Conservation (phyloP, 768 basidiomycete genomes). For the Tricholoma bakamatsutake region DNA sequence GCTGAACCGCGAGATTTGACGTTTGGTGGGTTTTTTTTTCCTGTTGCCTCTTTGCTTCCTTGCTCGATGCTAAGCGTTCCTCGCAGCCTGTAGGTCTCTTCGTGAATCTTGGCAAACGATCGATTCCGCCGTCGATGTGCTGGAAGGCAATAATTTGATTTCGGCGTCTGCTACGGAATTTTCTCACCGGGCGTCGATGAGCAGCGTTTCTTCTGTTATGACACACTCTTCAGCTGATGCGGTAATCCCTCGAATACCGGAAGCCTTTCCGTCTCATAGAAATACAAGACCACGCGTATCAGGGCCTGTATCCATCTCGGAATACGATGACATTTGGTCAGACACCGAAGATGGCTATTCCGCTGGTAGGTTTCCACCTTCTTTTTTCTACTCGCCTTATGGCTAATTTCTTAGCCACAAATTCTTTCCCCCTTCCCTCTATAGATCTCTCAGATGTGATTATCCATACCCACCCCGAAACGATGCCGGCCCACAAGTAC, state of each 20-base stretch:
- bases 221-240: constrained; percentile 56
- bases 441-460: constrained; percentile 25
- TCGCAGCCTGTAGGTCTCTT: constrained; percentile 18
- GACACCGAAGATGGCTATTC: constrained; percentile 28
- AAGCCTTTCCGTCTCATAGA: neutral
- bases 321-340: constrained; percentile 32
- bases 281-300: constrained; percentile 24
- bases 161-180: constrained; percentile 30
- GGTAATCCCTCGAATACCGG: constrained; percentile 36
- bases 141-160: constrained; percentile 34
- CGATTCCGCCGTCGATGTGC: constrained; percentile 30
- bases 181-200: constrained; percentile 36
- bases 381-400: neutral
- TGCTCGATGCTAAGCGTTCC: neutral
- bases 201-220: constrained; percentile 52
- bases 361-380: constrained; percentile 24
- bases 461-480: constrained; percentile 21
- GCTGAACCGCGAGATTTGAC: constrained; percentile 1
- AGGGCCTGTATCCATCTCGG: constrained; percentile 31
- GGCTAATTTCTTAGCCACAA: constrained; percentile 14
- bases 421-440: constrained; percentile 37
- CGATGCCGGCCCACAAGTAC: constrained; percentile 19
- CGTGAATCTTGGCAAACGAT: constrained; percentile 45
- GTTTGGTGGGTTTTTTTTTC: constrained; percentile 1
- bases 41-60: neutral